Evolutionary conservation across 257 asterid genomes (phyloP), one percentile per base, ranked within the genome.

Genomic region (Ilex asprella): DNA sequence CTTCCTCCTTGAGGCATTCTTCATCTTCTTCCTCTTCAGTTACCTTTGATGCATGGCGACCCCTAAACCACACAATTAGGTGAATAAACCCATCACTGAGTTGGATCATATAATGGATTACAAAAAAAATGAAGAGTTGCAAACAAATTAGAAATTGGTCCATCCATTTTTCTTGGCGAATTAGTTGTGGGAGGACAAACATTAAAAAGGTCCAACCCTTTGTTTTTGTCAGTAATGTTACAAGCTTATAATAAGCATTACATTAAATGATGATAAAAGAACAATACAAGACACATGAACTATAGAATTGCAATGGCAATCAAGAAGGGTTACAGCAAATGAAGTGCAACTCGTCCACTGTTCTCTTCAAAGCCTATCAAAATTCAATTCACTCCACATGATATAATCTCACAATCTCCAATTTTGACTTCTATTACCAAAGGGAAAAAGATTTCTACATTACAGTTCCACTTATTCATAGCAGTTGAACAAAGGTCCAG

Each of bases 1-100:
- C 99, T 75, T 84, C 99, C 73, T 89, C 99, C 76, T 93, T 93
- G 69, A 93, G 92, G 68, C 80, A 93, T 74, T 84, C 97, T 60
- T 87, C 95, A 65, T 93, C 99, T 80, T 93, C 99, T 81, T 93
- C 99, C 82, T 93, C 95, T 81, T 92, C 99, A 62, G 99, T 92
- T 61, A 86, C 29, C 85, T 92, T 92, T 3, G 99, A 92, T 44
- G 96, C 96, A 80, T 93, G 99, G 71, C 99, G 97, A 51, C 99
- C 99, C 80, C 99, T 93, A 66, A 70, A 75, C 70, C 67, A 68
- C 35, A 61, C 60, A 68, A 62, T 63, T n/a, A 50, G 30, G 35
- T 50, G 2, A 44, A 62, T 57, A 44, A 59, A 47, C 27, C 30
- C 15, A 39, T 47, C 8, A 57, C 53, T 16, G 39, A 31, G 13